Percentiles rank a stretch among this genome's conserved stretches.
Evolutionary conservation across 164 flowering plant genomes (phyloP).

Genomic region (Macadamia integrifolia): DNA sequence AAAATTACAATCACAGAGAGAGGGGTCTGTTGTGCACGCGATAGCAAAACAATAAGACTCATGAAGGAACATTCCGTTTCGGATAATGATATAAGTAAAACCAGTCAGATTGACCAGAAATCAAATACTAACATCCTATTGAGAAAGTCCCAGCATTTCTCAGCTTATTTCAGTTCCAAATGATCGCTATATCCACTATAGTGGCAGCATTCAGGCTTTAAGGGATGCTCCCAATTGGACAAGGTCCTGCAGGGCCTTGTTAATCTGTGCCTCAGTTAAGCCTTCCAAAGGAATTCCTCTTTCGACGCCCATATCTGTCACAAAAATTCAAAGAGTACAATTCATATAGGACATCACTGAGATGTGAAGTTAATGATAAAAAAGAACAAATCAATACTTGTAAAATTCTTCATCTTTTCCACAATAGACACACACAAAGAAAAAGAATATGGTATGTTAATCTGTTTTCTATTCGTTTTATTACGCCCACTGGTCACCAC

Average conservation of each 20-base stretch:
- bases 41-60: too few relatives aligned
- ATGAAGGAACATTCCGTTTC: neutral
- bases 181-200: neutral
- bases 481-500: too few relatives aligned
- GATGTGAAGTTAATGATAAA: too few relatives aligned
- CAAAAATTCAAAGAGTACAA: too few relatives aligned
- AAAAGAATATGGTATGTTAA: too few relatives aligned
- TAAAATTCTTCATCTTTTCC: too few relatives aligned
- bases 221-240: conserved; percentile 31
- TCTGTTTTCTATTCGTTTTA: too few relatives aligned
- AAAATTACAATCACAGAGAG: too few relatives aligned
- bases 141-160: neutral
- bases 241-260: conserved; percentile 41
- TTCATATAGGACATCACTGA: too few relatives aligned
- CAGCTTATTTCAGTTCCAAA: neutral
- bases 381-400: too few relatives aligned
- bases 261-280: conserved; percentile 38
- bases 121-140: neutral
- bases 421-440: too few relatives aligned
- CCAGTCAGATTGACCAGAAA: neutral
- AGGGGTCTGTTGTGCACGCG: too few relatives aligned
- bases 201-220: conserved; percentile 25
- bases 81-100: neutral
- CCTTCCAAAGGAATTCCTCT: conserved; percentile 44
- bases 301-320: conserved; percentile 45